Evolutionary conservation across 2,329 filamentous ascomycete species (phyloP).

Genomic region (Hypoxylon sp.): DNA sequence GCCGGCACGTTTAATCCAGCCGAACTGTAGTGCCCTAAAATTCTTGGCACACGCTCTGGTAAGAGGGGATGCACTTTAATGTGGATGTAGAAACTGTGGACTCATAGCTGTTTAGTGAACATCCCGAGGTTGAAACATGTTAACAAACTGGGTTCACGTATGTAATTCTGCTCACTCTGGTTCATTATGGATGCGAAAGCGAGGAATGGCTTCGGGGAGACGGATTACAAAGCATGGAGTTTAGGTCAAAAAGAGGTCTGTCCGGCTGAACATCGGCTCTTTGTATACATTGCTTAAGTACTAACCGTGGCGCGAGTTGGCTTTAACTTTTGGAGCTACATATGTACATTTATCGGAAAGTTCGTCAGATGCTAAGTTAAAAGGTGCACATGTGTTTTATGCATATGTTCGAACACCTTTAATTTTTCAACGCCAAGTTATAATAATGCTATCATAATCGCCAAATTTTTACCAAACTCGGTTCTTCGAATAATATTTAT

Average conservation of each 20-base stretch:
- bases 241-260: neutral
- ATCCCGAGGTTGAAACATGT: neutral
- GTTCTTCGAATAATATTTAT: neutral
- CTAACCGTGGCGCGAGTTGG: neutral
- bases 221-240: neutral
- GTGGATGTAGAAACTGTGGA: neutral
- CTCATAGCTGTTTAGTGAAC: neutral
- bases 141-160: neutral
- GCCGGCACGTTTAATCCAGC: neutral
- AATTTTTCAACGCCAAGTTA: neutral
- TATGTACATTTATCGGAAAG: neutral
- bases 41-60: neutral
- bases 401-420: neutral
- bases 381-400: neutral
- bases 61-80: neutral
- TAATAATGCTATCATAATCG: neutral
- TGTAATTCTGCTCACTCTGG: neutral
- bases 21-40: neutral
- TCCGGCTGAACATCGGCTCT: conserved; percentile 20
- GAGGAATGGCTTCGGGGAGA: neutral
- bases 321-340: conserved; percentile 1
- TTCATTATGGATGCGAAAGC: neutral
- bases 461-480: neutral
- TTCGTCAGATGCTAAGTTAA: neutral
- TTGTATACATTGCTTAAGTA: neutral